Evolutionary conservation across 306 rosid genomes (phyloP).

Genomic region (Prunus padus): DNA sequence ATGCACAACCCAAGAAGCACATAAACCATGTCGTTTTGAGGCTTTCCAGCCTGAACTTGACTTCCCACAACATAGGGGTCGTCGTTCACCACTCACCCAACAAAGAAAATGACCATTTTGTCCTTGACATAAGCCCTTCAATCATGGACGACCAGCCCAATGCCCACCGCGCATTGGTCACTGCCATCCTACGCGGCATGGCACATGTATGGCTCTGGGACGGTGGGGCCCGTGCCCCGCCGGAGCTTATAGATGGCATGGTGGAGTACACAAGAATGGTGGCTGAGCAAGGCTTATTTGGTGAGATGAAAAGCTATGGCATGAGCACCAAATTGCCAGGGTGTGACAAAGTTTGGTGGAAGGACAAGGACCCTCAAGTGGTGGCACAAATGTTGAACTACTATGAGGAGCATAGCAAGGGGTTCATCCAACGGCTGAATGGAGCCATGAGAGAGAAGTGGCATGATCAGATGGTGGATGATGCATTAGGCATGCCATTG

Average conservation of each 20-base stretch:
- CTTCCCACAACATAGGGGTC: background rate
- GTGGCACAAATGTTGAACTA: constrained; percentile 40
- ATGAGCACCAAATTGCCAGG: background rate
- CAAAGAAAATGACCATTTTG: constrained; percentile 4
- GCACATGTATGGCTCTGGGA: constrained; percentile 58
- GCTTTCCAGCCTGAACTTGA: constrained; percentile 29
- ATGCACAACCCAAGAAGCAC: constrained; percentile 32
- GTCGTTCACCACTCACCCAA: background rate
- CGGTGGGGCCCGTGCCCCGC: constrained; percentile 42
- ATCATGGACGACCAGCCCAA: constrained; percentile 38
- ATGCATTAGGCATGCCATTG: constrained; percentile 37
- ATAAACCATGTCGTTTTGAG: constrained; percentile 45
- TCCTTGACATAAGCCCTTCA: constrained; percentile 42
- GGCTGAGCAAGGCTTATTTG: constrained; percentile 33
- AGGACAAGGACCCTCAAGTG: constrained; percentile 38
- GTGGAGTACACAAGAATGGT: constrained; percentile 43
- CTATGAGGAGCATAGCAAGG: constrained; percentile 36
- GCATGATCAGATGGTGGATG: constrained; percentile 46
- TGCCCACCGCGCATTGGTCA: constrained; percentile 25
- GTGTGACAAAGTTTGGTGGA: constrained; percentile 41
- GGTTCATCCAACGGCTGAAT: constrained; percentile 75
- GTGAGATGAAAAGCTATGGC: background rate
- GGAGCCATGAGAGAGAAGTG: constrained; percentile 52
- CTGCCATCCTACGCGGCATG: constrained; percentile 53
- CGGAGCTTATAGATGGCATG: constrained; percentile 48